These are phyloP conservation scores for Vanderwaltozyma verrucispora DNA, from an alignment of 805 yeast species.

Conservation along the genomic window DNA sequence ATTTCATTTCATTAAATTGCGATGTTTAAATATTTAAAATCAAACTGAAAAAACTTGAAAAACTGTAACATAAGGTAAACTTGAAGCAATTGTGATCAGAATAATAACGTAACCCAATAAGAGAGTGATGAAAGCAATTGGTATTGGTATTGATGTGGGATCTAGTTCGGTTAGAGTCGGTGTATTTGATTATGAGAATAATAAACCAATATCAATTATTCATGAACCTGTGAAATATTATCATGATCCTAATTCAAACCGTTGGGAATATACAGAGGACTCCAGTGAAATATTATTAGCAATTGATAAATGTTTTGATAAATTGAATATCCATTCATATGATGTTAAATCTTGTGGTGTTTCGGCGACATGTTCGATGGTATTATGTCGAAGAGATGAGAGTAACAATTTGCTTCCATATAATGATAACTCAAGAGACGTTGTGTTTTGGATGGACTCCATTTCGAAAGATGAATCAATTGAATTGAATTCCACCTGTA, in stretches of 20 bases:
- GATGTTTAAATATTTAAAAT: no score
- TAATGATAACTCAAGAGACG: constrained; percentile 27
- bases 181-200: constrained; percentile 11
- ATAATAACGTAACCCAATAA: no score
- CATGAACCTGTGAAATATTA: constrained; percentile 18
- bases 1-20: no score
- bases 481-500: constrained; percentile 22
- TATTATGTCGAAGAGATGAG: constrained; percentile 27
- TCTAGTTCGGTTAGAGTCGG: constrained; percentile 40
- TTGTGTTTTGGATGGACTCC: constrained; percentile 54
- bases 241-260: constrained; percentile 8
- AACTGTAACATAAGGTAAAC: no score
- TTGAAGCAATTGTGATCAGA: no score
- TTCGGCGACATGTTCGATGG: constrained; percentile 54
- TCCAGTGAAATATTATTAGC: constrained; percentile 31
- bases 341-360: constrained; percentile 28
- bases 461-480: constrained; percentile 31
- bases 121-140: constrained; percentile 2
- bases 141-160: constrained; percentile 42
- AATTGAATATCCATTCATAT: constrained; percentile 2
- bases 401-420: not conserved
- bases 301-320: constrained; percentile 19
- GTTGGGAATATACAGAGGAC: constrained; percentile 32
- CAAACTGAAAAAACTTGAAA: no score
- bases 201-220: constrained; percentile 7